These are phyloP conservation scores for Mortierella hygrophila DNA, from an alignment of 192 early-diverging fungal species.

Conservation along the genomic window DNA sequence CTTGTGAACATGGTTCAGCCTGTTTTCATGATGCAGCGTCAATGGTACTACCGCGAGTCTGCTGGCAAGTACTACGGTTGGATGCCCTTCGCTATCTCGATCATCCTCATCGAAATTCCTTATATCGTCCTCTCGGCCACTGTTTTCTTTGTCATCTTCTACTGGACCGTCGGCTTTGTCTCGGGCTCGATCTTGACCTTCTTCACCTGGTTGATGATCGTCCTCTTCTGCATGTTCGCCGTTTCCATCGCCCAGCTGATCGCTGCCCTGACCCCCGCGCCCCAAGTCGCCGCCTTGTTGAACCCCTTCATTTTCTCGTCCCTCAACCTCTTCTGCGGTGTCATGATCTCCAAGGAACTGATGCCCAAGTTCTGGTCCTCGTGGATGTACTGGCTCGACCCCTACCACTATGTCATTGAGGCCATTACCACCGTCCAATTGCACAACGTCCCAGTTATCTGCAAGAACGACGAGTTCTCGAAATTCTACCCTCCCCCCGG, in stretches of 20 bases:
- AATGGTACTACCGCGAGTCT: constrained; percentile 75
- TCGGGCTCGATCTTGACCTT: constrained; percentile 59
- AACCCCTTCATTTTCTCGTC: constrained; percentile 78
- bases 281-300: constrained; percentile 70
- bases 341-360: constrained; percentile 69
- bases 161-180: constrained; percentile 80
- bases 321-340: constrained; percentile 79
- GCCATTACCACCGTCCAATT: constrained; percentile 71
- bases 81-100: constrained; percentile 74
- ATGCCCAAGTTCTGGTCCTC: constrained; percentile 80
- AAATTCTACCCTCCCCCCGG: constrained; percentile 67
- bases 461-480: constrained; percentile 65
- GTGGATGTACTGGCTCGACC: constrained; percentile 80
- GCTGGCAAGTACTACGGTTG: constrained; percentile 78
- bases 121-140: constrained; percentile 74
- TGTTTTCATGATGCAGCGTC: constrained; percentile 74
- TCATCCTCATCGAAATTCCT: constrained; percentile 77
- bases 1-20: constrained; percentile 80
- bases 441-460: constrained; percentile 59
- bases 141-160: constrained; percentile 77
- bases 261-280: constrained; percentile 73
- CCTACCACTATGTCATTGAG: constrained; percentile 79
- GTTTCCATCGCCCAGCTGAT: constrained; percentile 80
- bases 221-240: constrained; percentile 73
- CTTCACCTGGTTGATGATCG: constrained; percentile 75